Conservation (phyloP, 116 monocot genomes). For the Papilionanthe hybrid region DNA sequence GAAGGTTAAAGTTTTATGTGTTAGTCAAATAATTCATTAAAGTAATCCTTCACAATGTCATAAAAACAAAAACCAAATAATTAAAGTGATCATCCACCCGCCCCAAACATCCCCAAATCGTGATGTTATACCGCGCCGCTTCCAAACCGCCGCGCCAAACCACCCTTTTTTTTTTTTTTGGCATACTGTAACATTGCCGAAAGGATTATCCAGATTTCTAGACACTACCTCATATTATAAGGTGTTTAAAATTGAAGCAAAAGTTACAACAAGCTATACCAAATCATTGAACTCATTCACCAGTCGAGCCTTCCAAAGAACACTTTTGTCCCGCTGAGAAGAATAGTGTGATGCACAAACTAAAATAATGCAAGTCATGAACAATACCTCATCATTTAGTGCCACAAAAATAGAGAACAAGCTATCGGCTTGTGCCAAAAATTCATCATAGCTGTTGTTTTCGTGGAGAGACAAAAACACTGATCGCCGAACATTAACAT, state of each 20-base stretch:
- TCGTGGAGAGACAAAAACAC: constrained; percentile 58
- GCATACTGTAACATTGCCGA: background rate
- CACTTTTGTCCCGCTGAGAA: background rate
- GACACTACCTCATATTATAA: background rate
- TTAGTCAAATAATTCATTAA: background rate
- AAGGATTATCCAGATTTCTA: background rate
- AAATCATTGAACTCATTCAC: background rate
- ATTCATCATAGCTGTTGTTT: constrained; percentile 84
- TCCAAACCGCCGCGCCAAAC: too few relatives aligned
- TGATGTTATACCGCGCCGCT: too few relatives aligned
- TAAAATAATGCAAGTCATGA: background rate
- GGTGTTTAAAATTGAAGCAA: background rate
- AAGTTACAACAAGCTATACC: background rate
- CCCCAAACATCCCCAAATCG: too few relatives aligned
- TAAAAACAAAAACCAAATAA: background rate
- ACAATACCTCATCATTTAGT: constrained; percentile 88
- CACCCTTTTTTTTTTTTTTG: background rate
- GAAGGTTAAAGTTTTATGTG: background rate
- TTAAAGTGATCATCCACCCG: too few relatives aligned
- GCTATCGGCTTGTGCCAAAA: constrained; percentile 86
- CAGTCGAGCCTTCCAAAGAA: background rate
- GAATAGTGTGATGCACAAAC: background rate
- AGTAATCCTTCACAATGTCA: background rate
- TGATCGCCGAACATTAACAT: constrained; percentile 77
- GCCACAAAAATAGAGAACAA: constrained; percentile 91